Evolutionary conservation across 306 rosid species (phyloP).

Genomic region (Styphnolobium japonicum): DNA sequence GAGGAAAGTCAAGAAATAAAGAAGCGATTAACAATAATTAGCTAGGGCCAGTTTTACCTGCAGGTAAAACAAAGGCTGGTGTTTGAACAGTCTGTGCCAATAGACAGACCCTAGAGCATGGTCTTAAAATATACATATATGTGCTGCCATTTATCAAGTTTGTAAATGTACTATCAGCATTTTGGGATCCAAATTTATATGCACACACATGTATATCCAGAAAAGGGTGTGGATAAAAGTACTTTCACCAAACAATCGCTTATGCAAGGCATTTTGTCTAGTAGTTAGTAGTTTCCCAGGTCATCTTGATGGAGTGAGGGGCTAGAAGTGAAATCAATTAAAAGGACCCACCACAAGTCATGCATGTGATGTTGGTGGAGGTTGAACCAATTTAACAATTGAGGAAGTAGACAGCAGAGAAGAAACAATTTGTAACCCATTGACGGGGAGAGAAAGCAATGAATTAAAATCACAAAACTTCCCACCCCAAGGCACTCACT

Average conservation of each 20-base stretch:
- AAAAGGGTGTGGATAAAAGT: not conserved
- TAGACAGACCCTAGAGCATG: constrained; percentile 20
- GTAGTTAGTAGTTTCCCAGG: not conserved
- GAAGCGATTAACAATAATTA: not conserved
- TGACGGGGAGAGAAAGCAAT: not conserved
- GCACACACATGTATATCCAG: not conserved
- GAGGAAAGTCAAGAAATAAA: not conserved
- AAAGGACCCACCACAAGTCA: constrained; percentile 4
- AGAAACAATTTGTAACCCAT: not conserved
- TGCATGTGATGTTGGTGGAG: constrained; percentile 23
- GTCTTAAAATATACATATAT: constrained; percentile 18
- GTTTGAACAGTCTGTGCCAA: not conserved
- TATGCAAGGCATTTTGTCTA: not conserved
- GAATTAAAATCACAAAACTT: not conserved
- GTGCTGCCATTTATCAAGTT: constrained; percentile 28
- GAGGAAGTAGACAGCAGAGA: not conserved
- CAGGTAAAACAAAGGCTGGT: not conserved
- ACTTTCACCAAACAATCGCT: not conserved
- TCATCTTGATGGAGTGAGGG: not conserved
- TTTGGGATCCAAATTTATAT: not conserved
- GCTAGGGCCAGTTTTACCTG: not conserved
- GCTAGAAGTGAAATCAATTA: not conserved
- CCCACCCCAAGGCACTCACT: not conserved
- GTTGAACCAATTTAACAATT: not conserved
- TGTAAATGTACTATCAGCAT: constrained; percentile 32